Evolutionary conservation across 1,139 yeast species (phyloP), one percentile per base, ranked within the genome.

Genomic region (Arxiozyma slooffiae): DNA sequence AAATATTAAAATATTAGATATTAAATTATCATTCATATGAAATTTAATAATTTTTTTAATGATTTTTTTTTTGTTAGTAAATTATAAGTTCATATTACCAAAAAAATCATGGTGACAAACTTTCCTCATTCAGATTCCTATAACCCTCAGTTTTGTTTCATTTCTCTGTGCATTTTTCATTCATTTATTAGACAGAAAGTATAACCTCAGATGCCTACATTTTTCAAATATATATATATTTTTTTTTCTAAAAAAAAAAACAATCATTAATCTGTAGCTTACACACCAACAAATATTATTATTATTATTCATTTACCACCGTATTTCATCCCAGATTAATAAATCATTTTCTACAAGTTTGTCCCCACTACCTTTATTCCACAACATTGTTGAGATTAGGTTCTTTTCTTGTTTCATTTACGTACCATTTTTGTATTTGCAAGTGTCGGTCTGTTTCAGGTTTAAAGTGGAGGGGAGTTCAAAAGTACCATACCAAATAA

Each of bases 361-460:
- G 36, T 30, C 36, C 14, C 36, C 36, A 30, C 11, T 14, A 14
- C 36, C 36, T 14, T 6, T 30, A 4, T 11, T 30, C n/a, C n/a
- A 30, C 36, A 30, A 30, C 11, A 30, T 2, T 14, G 14, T 30
- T 30, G 36, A 14, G n/a, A 11, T 14, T 14, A n/a, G 36, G 36
- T n/a, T 30, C 11, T 30, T 30, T 30, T 14, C n/a, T 30, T 30
- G 14, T 30, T 30, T 30, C 36, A 44, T 36, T 48, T 50, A 61
- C 66, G 58, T 61, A 61, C 66, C 67, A 62, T 63, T 61, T 42
- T 61, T 62, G 65, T 55, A 55, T 57, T 57, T 44, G 58, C 57
- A 61, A 56, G 55, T 57, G 50, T 56, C 60, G 54, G 52, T 20
- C 38, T 40, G n/a, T 52, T 54, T 55, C 7, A 23, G n/a, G 17